phyloP scores from a whole-genome alignment of 1,139 yeast species.

The Pichia sp. region DNA sequence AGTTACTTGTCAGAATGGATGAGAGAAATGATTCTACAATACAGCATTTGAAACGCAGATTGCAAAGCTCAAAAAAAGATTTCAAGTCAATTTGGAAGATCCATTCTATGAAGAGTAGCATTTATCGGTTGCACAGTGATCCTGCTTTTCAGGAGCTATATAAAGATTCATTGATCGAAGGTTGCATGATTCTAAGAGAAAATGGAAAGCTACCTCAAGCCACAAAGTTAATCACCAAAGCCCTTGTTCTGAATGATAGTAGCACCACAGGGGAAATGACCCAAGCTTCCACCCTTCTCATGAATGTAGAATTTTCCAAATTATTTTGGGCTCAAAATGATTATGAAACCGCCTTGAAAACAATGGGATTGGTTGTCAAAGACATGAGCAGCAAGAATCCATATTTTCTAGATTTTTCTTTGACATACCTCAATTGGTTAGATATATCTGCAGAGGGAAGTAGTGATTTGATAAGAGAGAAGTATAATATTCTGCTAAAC shows the following conservation, averaged over 20 bases:
- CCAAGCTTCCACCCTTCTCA: constrained; percentile 35
- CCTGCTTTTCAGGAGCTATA: constrained; percentile 38
- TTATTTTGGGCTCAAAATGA: constrained; percentile 90
- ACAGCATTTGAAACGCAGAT: constrained; percentile 32
- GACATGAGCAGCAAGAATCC: constrained; percentile 20
- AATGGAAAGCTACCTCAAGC: constrained; percentile 71
- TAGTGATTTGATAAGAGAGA: constrained; percentile 65
- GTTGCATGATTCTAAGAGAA: constrained; percentile 66
- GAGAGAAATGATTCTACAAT: constrained; percentile 17
- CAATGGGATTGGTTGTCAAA: constrained; percentile 44
- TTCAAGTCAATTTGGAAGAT: constrained; percentile 61
- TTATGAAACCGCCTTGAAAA: constrained; percentile 76
- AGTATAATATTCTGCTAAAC: constrained; percentile 58
- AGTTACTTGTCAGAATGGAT: constrained; percentile 29
- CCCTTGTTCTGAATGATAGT: constrained; percentile 43
- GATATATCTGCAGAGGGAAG: constrained; percentile 84
- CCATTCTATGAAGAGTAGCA: constrained; percentile 55
- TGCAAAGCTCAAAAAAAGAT: constrained; percentile 53
- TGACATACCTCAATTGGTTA: constrained; percentile 84
- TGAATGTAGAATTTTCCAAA: constrained; percentile 78
- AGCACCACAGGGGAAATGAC: constrained; percentile 15
- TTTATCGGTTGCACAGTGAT: constrained; percentile 41
- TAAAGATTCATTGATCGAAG: constrained; percentile 52
- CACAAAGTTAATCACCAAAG: constrained; percentile 65
- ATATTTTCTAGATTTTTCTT: constrained; percentile 49